Evolutionary conservation across 305 asterid genomes (phyloP), one percentile per base, ranked within the genome.

Genomic region (Fraxinus greggii): DNA sequence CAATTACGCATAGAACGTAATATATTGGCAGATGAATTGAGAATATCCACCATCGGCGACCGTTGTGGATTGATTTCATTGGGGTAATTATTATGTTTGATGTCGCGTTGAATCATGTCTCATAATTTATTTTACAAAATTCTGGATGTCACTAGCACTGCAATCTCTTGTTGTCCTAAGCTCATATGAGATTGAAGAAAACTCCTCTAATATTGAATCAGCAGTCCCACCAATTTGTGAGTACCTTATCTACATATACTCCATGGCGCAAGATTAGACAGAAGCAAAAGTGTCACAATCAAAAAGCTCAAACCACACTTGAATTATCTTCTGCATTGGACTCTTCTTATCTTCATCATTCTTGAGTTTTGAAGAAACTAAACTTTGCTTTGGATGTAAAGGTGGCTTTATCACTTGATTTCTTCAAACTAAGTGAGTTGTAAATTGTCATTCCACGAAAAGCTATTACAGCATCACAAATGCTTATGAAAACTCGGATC

Each of bases 401-500:
- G n/a, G 84, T 76, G 1, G 84, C 79, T 79, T 86, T 87, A 63
- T 88, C 90, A 1, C 21, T 75, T 33, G 93, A 80, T 26, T 87
- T 90, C 79, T 81, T 90, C 45, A 95, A 45, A 81, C 83, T 93
- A 24, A 92, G 91, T 9, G 89, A 82, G 15, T 97, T 91, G 86
- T 94, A 93, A 29, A 91, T 84, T 26, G 98, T 82, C 98, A 93
- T 95, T 74, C 98, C 98, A 79, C 86, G 72, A 1, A 93, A 92
- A 51, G 98, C 98, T 40, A 89, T 31, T 8, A 93, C 74, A 10
- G 97, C 98, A 21, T 96, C 98, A 77, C 84, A 36, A 1, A 95
- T 87, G 88, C 98, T 94, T 59, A 90, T 81, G 4, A 33, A 85
- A 5, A 12, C 98, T 98, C 0, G 98, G 98, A 86, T 95, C 97